Evolutionary conservation across 2,329 filamentous ascomycete genomes (phyloP).

Genomic region (Scytalidium lignicola): DNA sequence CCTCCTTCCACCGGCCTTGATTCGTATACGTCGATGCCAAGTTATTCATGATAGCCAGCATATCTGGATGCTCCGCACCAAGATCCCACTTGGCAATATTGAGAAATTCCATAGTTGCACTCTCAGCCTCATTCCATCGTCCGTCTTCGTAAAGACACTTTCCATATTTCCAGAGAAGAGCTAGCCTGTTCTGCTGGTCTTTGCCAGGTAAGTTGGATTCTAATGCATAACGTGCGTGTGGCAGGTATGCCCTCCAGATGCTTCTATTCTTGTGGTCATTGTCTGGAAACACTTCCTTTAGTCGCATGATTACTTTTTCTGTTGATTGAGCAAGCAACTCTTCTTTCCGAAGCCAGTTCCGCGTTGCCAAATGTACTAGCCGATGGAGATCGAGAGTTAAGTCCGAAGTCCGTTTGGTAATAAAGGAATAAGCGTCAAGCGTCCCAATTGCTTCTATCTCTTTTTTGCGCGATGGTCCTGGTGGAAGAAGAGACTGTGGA

Average conservation of each 20-base stretch:
- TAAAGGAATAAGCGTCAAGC: conserved; percentile 14
- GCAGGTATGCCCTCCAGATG: conserved; percentile 12
- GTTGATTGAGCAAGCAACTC: conserved; percentile 5
- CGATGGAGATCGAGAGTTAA: conserved; percentile 13
- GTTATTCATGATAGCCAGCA: conserved; percentile 1
- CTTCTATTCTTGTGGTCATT: conserved; percentile 9
- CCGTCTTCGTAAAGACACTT: conserved; percentile 1
- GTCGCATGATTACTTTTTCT: conserved; percentile 6
- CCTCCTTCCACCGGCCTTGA: conserved; percentile 3
- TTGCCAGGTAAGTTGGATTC: conserved; percentile 1
- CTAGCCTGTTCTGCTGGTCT: neutral
- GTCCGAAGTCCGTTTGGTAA: conserved; percentile 5
- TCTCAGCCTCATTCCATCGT: conserved; percentile 6
- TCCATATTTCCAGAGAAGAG: conserved; percentile 2
- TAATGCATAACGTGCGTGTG: conserved; percentile 7
- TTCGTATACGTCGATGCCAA: conserved; percentile 4
- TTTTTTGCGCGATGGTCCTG: conserved; percentile 2
- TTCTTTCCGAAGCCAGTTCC: conserved; percentile 13
- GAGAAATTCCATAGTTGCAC: neutral
- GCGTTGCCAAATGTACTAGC: conserved; percentile 14
- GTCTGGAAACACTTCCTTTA: conserved; percentile 12
- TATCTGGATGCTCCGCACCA: conserved; percentile 8
- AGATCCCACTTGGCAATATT: conserved; percentile 3
- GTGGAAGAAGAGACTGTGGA: conserved; percentile 29
- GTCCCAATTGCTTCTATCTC: conserved; percentile 12